These are phyloP conservation scores for Vitis hybrid DNA, from an alignment of 177 flowering plant species.

Conservation along the genomic window DNA sequence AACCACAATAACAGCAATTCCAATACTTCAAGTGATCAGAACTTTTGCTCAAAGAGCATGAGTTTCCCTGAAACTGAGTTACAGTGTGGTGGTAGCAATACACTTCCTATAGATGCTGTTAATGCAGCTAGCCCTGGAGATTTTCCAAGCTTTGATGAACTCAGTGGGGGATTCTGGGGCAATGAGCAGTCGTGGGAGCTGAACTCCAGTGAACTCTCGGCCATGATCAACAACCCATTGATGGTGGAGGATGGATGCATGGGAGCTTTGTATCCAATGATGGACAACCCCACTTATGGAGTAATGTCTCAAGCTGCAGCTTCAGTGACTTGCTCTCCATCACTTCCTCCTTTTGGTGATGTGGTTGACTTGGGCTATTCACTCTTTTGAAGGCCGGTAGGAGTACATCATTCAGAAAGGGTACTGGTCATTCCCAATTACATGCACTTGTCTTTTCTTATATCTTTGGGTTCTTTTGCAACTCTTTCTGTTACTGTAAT, in stretches of 20 bases:
- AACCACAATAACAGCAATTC: slow-evolving; percentile 7
- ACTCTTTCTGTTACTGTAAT: slow-evolving; percentile 8
- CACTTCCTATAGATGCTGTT: slow-evolving; percentile 8
- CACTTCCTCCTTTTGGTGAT: slow-evolving; percentile 40
- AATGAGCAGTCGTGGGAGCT: slow-evolving; percentile 24
- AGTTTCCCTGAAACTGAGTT: slow-evolving; percentile 18
- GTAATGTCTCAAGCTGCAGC: slow-evolving; percentile 26
- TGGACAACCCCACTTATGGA: slow-evolving; percentile 26
- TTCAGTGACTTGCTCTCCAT: slow-evolving; percentile 28
- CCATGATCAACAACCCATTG: slow-evolving; percentile 23
- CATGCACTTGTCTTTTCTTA: neutral
- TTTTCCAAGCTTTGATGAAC: slow-evolving; percentile 21
- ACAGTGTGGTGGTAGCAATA: slow-evolving; percentile 13
- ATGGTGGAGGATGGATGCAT: slow-evolving; percentile 33
- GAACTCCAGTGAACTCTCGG: slow-evolving; percentile 19
- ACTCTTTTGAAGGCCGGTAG: slow-evolving; percentile 24
- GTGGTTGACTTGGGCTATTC: slow-evolving; percentile 43
- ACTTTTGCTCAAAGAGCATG: slow-evolving; percentile 5
- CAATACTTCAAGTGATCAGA: slow-evolving; percentile 9
- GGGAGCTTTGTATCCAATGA: slow-evolving; percentile 26
- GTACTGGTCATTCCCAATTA: neutral
- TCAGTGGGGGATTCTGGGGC: slow-evolving; percentile 37
- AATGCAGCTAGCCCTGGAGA: slow-evolving; percentile 4
- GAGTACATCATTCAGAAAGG: slow-evolving; percentile 3
- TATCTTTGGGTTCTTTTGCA: neutral